Conservation (phyloP, 352 stramenopile species). For the Phytophthora meadii region DNA sequence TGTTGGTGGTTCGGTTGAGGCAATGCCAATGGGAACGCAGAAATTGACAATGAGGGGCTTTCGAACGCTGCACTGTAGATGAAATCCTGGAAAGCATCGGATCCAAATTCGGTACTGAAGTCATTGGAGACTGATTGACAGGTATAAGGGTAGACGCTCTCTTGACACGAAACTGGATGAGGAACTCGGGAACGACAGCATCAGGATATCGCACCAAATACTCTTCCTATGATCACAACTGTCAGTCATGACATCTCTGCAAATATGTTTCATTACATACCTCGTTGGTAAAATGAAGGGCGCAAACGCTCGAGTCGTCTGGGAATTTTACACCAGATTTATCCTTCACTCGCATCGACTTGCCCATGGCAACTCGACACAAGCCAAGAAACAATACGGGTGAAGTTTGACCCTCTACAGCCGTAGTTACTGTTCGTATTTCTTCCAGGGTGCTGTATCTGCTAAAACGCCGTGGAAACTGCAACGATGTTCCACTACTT, state of each 20-base stretch:
- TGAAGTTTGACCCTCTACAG: conserved; percentile 1
- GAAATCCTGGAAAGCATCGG: conserved; percentile 26
- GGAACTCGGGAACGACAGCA: conserved; percentile 77
- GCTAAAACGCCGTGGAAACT: conserved; percentile 73
- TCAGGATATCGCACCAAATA: conserved; percentile 70
- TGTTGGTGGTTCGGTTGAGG: conserved; percentile 10
- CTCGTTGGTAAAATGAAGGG: conserved; percentile 51
- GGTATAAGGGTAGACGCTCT: not conserved
- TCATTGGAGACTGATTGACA: not conserved
- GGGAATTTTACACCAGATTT: conserved; percentile 26
- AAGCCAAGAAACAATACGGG: conserved; percentile 62
- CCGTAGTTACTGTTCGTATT: conserved; percentile 4
- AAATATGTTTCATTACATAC: conserved; percentile 17
- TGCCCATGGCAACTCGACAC: conserved; percentile 73
- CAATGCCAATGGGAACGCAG: conserved; percentile 25
- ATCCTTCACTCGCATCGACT: conserved; percentile 41
- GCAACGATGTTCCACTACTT: conserved; percentile 14
- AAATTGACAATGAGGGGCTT: conserved; percentile 4
- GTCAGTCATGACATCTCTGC: not conserved
- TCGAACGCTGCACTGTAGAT: conserved; percentile 36
- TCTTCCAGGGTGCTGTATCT: conserved; percentile 78
- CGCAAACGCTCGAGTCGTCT: conserved; percentile 39
- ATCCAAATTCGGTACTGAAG: conserved; percentile 5
- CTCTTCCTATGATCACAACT: conserved; percentile 49
- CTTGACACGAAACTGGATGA: conserved; percentile 55